These are phyloP conservation scores for Penicillium macrosclerotiorum DNA, from an alignment of 495 filamentous ascomycete species.

Conservation along the genomic window DNA sequence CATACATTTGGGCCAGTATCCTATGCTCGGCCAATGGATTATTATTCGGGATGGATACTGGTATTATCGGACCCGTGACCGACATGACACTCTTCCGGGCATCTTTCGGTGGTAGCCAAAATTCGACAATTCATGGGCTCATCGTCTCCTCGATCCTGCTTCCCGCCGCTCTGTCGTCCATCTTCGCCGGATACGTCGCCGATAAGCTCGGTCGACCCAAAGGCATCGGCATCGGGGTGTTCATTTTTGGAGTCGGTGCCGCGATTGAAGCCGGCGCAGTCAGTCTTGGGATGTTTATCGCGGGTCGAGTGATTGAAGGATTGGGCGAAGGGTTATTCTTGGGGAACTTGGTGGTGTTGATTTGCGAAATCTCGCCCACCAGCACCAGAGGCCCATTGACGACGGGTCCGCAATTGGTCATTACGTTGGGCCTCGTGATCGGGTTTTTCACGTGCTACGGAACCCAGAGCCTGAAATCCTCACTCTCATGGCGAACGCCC, in stretches of 20 bases:
- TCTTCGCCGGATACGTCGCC: slow-evolving; percentile 62
- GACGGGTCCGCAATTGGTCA: slow-evolving; percentile 54
- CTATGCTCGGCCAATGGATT: slow-evolving; percentile 23
- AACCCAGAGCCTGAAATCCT: slow-evolving; percentile 45
- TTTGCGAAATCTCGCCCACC: slow-evolving; percentile 60
- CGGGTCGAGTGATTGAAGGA: slow-evolving; percentile 54
- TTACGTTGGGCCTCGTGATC: slow-evolving; percentile 47
- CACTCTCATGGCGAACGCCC: slow-evolving; percentile 57
- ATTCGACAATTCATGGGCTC: slow-evolving; percentile 56
- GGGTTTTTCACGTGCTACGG: slow-evolving; percentile 68
- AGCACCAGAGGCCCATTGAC: slow-evolving; percentile 50
- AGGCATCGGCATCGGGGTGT: slow-evolving; percentile 51
- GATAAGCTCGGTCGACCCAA: slow-evolving; percentile 55
- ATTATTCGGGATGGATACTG: slow-evolving; percentile 53
- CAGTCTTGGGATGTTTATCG: slow-evolving; percentile 51
- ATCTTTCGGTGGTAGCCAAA: slow-evolving; percentile 50
- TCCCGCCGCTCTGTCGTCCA: slow-evolving; percentile 57
- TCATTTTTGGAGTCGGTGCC: slow-evolving; percentile 56
- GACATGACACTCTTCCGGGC: slow-evolving; percentile 55
- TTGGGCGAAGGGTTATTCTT: slow-evolving; percentile 61
- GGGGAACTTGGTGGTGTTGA: slow-evolving; percentile 55
- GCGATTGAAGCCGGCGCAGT: slow-evolving; percentile 47
- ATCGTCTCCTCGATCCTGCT: slow-evolving; percentile 64
- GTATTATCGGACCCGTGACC: slow-evolving; percentile 62
- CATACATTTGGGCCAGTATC: slow-evolving; percentile 24